Evolutionary conservation across 2,329 filamentous ascomycete species (phyloP).

Genomic region (Pochonia chlamydosporia): DNA sequence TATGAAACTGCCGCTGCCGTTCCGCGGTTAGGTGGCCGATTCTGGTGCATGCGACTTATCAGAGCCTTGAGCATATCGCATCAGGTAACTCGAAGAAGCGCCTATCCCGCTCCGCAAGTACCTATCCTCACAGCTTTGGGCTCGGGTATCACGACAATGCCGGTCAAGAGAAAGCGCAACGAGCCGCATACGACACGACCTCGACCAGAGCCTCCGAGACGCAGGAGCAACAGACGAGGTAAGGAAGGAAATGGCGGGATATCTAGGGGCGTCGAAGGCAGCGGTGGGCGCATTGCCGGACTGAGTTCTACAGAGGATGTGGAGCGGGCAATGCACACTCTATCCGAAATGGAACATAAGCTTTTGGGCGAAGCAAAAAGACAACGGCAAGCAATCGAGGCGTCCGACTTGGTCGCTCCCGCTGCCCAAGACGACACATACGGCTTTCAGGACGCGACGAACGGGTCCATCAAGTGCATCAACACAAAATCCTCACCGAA

Average conservation of each 20-base stretch:
- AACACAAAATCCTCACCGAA: background rate
- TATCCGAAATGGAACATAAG: slow-evolving; percentile 44
- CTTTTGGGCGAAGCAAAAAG: slow-evolving; percentile 36
- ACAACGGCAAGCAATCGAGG: slow-evolving; percentile 41
- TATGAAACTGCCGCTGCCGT: background rate
- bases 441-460: background rate
- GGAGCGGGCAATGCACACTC: slow-evolving; percentile 34
- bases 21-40: background rate
- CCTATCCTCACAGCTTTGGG: background rate
- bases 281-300: background rate
- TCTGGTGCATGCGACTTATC: background rate
- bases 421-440: background rate
- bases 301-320: slow-evolving; percentile 21
- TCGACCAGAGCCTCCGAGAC: slow-evolving; percentile 15
- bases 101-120: background rate
- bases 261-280: background rate
- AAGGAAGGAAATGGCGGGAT: slow-evolving; percentile 3
- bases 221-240: slow-evolving; percentile 19
- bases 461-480: background rate
- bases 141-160: slow-evolving; percentile 22
- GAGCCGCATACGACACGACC: slow-evolving; percentile 15
- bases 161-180: slow-evolving; percentile 31
- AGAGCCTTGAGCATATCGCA: background rate
- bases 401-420: slow-evolving; percentile 23
- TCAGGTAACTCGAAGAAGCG: background rate